Evolutionary conservation across 345 rosid species (phyloP), one percentile per base, ranked within the genome.

Genomic region (Heritiera fomes): DNA sequence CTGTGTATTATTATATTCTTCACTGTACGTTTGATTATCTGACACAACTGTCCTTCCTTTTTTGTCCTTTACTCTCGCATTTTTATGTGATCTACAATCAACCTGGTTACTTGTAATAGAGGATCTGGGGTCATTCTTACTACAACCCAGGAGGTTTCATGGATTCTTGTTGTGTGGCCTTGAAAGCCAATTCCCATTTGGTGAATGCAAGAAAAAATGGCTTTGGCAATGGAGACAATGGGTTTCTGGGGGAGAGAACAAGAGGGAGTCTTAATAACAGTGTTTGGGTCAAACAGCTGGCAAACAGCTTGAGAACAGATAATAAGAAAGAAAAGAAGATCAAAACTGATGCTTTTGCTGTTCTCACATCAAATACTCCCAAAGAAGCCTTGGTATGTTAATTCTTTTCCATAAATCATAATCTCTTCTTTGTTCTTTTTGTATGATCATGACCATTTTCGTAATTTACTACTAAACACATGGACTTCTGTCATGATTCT

Each of bases 341-440:
- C 79, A 89, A 78, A 47, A 89, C 92, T 1, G 90, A 94, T 63
- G 85, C 89, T 79, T 84, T 32, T 73, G 88, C 98, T 11, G 78
- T 95, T 82, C 82, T 93, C 64, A 93, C 99, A 73, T 89, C 98
- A 60, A 77, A 85, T 58, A 87, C 79, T 79, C 83, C 88, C 71
- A 82, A 78, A 75, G 98, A 88, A 69, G 66, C 92, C 52, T 74
- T 88, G 91, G 99, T 90, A 80, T 78, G 90, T 78, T 47, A 20
- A 68, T n/a, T 28, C 52, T 30, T 6, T 32, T 66, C 50, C 52
- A 13, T 23, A 23, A 23, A 23, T 23, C 28, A 23, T 28, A 59
- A 59, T 18, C 59, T 55, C 0, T 0, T 13, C 32, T 62, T 55
- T 13, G 49, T 8, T 41, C 28, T n/a, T 66, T 41, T 3, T 66